phyloP scores from a whole-genome alignment of 192 early-diverging fungal species.

The Rhizophagus prolifer region DNA sequence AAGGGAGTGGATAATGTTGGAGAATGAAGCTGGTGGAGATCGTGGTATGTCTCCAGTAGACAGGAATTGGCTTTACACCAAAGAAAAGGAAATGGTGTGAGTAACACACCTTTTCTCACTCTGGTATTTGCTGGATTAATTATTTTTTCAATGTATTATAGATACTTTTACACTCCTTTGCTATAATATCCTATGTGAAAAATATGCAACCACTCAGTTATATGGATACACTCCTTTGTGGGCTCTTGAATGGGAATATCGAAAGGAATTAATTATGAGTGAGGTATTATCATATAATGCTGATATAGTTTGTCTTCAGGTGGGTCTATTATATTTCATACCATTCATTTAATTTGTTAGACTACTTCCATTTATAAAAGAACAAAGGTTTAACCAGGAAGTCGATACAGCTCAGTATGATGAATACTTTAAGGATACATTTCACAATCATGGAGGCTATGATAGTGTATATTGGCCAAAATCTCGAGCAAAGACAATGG shows the following conservation, averaged over 20 bases:
- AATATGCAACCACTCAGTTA: conserved; percentile 82
- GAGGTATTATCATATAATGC: conserved; percentile 86
- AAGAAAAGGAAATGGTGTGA: conserved; percentile 17
- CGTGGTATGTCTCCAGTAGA: conserved; percentile 35
- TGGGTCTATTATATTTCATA: conserved; percentile 28
- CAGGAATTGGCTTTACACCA: not conserved
- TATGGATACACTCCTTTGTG: conserved; percentile 96
- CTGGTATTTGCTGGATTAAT: conserved; percentile 9
- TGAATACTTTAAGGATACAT: conserved; percentile 78
- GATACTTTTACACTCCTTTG: conserved; percentile 88
- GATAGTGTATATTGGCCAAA: conserved; percentile 94
- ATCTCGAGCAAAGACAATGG: conserved; percentile 92
- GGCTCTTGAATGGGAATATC: conserved; percentile 92
- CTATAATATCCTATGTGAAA: conserved; percentile 91
- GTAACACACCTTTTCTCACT: conserved; percentile 7
- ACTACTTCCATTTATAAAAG: conserved; percentile 19
- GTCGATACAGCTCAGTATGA: conserved; percentile 85
- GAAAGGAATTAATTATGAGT: conserved; percentile 81
- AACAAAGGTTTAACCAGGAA: conserved; percentile 57
- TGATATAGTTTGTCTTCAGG: conserved; percentile 92
- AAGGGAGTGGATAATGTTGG: conserved; percentile 87
- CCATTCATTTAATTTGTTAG: not conserved
- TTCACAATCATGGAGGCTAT: conserved; percentile 74
- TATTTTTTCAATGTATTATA: conserved; percentile 33
- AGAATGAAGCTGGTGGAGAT: conserved; percentile 65